phyloP scores from a whole-genome alignment of 257 asterid genomes.

The Solanum virginianum region DNA sequence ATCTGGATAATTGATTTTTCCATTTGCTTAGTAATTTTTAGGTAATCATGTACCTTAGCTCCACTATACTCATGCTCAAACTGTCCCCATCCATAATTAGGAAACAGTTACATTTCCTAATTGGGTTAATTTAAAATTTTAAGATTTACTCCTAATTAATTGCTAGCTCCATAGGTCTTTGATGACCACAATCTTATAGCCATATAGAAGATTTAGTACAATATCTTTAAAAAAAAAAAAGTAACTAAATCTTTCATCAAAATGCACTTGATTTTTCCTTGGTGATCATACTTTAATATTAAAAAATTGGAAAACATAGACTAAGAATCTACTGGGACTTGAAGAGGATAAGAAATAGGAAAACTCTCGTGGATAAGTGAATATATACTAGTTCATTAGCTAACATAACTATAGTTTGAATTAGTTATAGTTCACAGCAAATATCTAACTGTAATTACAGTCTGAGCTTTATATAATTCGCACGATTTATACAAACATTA shows the following conservation, averaged over 20 bases:
- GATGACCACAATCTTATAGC: neutral
- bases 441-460: too few species aligned
- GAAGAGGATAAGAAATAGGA: neutral
- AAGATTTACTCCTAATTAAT: neutral
- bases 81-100: neutral
- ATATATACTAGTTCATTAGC: too few species aligned
- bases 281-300: neutral
- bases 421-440: too few species aligned
- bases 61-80: neutral
- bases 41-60: neutral
- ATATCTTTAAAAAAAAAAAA: neutral
- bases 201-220: neutral
- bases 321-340: neutral
- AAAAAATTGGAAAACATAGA: neutral
- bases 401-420: too few species aligned
- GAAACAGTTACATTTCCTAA: neutral
- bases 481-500: too few species aligned
- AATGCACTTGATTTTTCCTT: neutral
- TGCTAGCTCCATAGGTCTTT: neutral
- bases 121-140: neutral
- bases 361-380: too few species aligned
- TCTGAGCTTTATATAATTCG: too few species aligned
- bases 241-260: neutral
- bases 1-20: neutral
- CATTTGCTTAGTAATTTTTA: neutral